Conservation (phyloP, 192 early-diverging fungal genomes). For the Linnemannia exigua region DNA sequence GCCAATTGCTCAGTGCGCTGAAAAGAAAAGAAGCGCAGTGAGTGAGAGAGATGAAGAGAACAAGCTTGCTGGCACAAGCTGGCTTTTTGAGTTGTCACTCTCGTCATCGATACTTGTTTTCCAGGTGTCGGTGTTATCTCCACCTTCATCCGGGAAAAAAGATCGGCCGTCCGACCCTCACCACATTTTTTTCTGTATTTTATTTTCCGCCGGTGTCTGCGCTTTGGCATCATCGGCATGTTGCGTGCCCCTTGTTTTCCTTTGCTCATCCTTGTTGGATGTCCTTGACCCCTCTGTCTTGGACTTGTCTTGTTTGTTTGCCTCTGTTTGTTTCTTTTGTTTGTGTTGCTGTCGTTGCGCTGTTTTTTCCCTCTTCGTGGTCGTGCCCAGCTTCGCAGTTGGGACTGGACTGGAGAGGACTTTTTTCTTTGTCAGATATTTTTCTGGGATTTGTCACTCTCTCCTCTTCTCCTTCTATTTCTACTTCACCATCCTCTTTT, state of each 20-base stretch:
- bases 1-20: no score
- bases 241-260: not conserved
- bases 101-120: not conserved
- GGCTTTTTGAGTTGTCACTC: not conserved
- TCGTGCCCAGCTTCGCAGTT: not conserved
- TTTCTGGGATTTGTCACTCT: not conserved
- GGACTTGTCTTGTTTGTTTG: not conserved
- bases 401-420: not conserved
- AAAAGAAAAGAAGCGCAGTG: not conserved
- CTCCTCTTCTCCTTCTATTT: not conserved
- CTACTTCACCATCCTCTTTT: not conserved
- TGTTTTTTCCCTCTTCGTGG: not conserved
- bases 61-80: not conserved
- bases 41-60: not conserved
- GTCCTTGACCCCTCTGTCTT: not conserved
- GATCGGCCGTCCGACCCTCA: slow-evolving; percentile 1
- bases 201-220: not conserved
- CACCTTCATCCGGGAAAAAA: slow-evolving; percentile 2
- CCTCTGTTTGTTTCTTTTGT: not conserved
- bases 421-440: not conserved
- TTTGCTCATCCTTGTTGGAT: not conserved
- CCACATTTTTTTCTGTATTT: not conserved
- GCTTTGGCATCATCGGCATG: slow-evolving; percentile 12
- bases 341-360: not conserved
- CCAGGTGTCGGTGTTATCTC: not conserved